phyloP scores from a whole-genome alignment of 2,329 filamentous ascomycete species.

The Colletotrichum costaricense region DNA sequence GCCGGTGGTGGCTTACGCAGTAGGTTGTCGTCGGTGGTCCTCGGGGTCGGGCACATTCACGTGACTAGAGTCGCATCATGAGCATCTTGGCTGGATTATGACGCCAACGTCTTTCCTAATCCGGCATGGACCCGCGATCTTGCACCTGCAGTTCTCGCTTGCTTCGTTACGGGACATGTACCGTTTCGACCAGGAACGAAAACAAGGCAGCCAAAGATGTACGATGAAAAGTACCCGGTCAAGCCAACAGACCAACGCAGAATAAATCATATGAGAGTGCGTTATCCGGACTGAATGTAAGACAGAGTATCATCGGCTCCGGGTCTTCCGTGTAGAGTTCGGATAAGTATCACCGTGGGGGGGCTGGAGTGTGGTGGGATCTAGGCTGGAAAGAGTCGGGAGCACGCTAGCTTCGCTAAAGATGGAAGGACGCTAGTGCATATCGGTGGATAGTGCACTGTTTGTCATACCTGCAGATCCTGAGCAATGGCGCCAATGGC shows the following conservation, averaged over 20 bases:
- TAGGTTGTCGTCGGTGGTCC: conserved; percentile 10
- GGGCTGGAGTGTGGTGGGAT: conserved; percentile 2
- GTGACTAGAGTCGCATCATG: conserved; percentile 28
- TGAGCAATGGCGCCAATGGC: conserved; percentile 12
- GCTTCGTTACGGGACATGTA: neutral
- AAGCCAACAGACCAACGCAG: neutral
- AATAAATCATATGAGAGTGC: neutral
- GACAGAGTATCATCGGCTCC: neutral
- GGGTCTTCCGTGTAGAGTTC: neutral
- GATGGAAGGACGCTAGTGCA: conserved; percentile 20
- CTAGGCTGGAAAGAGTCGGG: neutral
- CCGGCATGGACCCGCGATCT: conserved; percentile 2
- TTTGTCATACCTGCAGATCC: conserved; percentile 35
- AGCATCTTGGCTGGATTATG: conserved; percentile 20
- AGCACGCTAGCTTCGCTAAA: conserved; percentile 10
- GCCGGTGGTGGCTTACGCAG: neutral
- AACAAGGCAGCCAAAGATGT: neutral
- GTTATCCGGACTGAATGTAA: neutral
- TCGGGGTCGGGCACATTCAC: conserved; percentile 14
- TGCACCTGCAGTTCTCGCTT: neutral
- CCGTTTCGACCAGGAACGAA: neutral
- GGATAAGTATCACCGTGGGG: neutral
- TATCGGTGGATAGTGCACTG: conserved; percentile 18
- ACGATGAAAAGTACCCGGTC: neutral
- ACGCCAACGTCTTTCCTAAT: conserved; percentile 29